Evolutionary conservation across 805 yeast genomes (phyloP).

Genomic region (Candida nemodendra): DNA sequence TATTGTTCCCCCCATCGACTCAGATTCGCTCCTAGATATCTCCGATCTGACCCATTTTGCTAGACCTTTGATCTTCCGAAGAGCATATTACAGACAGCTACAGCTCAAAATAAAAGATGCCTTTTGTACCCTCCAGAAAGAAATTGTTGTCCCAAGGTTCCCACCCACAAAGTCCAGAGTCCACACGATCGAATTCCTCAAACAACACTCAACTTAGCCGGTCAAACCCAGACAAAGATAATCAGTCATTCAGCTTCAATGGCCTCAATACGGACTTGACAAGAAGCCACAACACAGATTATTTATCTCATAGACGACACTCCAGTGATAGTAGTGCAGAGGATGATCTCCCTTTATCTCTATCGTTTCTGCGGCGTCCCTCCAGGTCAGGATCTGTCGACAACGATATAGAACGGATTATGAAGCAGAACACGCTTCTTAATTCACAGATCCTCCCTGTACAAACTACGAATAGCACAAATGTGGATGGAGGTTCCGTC

Average conservation of each 20-base stretch:
- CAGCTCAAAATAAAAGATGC: too few species aligned
- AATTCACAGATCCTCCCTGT: slow-evolving; percentile 18
- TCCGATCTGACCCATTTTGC: too few species aligned
- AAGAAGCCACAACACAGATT: too few species aligned
- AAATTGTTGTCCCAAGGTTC: not conserved
- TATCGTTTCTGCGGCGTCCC: slow-evolving; percentile 34
- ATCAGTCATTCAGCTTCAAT: too few species aligned
- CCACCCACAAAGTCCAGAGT: not conserved
- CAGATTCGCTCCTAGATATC: too few species aligned
- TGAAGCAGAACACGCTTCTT: slow-evolving; percentile 32
- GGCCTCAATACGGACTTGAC: too few species aligned
- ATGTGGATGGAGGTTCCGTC: not conserved
- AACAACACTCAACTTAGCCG: not conserved
- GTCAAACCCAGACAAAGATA: too few species aligned
- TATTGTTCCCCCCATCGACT: too few species aligned
- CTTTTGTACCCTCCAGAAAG: slow-evolving; percentile 7
- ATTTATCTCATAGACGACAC: slow-evolving; percentile 10
- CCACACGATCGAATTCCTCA: slow-evolving; percentile 1
- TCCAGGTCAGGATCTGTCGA: slow-evolving; percentile 29
- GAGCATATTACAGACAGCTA: too few species aligned
- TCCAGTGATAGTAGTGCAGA: slow-evolving; percentile 21
- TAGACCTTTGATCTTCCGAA: too few species aligned
- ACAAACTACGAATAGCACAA: not conserved
- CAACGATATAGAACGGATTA: slow-evolving; percentile 22
- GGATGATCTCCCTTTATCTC: slow-evolving; percentile 29